Percentiles rank a stretch among this genome's conserved stretches.
Evolutionary conservation across 2,329 filamentous ascomycete genomes (phyloP).

Genomic region (Aspergillus tamarii): DNA sequence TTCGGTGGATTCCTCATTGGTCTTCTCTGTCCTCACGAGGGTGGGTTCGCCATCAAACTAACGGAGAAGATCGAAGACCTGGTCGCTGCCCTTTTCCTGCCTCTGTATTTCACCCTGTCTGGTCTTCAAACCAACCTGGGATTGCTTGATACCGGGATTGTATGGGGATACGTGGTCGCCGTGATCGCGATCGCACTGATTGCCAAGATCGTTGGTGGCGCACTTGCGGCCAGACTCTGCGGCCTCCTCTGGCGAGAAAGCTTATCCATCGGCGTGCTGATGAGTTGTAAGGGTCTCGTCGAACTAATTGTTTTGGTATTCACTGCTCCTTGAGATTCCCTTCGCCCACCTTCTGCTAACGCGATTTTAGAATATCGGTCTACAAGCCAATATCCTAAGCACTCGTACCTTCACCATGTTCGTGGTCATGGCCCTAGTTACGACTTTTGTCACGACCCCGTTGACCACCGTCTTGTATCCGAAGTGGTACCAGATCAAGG

Average conservation of each 20-base stretch:
- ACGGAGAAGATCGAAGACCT: constrained; percentile 95
- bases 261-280: constrained; percentile 82
- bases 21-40: constrained; percentile 85
- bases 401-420: constrained; percentile 87
- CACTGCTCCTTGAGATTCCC: constrained; percentile 1
- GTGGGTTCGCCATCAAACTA: constrained; percentile 85
- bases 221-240: constrained; percentile 73
- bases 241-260: constrained; percentile 90
- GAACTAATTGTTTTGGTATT: constrained; percentile 90
- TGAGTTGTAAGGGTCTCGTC: constrained; percentile 96
- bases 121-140: constrained; percentile 87
- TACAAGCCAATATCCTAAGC: constrained; percentile 80
- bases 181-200: constrained; percentile 80
- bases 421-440: constrained; percentile 88
- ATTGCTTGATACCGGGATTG: constrained; percentile 75
- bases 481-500: constrained; percentile 72
- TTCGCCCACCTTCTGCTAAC: neutral
- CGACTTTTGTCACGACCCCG: constrained; percentile 82
- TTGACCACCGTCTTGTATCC: constrained; percentile 76
- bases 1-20: constrained; percentile 92
- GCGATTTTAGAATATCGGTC: constrained; percentile 69
- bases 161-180: constrained; percentile 88
- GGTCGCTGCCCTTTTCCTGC: constrained; percentile 79
- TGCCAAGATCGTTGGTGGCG: constrained; percentile 82
- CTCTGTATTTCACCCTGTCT: constrained; percentile 91